Base-by-base conservation (phyloP, 768 basidiomycete genomes). In the Ramaria rubella region DNA sequence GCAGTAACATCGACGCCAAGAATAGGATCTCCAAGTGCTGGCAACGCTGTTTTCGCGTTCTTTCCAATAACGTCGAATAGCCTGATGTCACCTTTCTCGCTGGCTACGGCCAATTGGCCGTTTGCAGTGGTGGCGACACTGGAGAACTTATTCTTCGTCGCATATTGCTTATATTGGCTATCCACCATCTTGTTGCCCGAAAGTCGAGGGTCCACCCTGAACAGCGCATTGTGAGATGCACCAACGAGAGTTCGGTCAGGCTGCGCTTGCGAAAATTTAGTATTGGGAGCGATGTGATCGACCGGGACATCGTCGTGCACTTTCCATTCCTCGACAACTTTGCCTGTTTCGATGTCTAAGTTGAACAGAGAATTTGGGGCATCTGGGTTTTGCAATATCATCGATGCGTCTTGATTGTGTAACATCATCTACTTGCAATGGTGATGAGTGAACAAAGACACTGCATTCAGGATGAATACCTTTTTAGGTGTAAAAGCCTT, bases 311-410 rank as follows among this genome's bases (percentile, higher is more conserved):
- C 77, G 33, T 97, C 92, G 67, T 94, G 86, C n/a, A 99, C 85
- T 68, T 93, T 95, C 94, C 93, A 97, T 69, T 99, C 96, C 68
- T 99, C 96, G 21, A 98, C 92, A 27, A 99, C 85, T 71, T 96
- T 95, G 42, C 92, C 96, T 24, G 85, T 84, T 70, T 95, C 88
- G 59, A 99, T 81, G 72, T 99, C 96, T 80, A 98, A 83, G 61
- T 77, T 83, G 72, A 83, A 96, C 42, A 99, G 73, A 0, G 93
- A 85, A 64, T 91, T 82, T 3, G 87, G 84, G 36, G 92, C 82
- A 36, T 71, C 68, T 3, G 91, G 84, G 66, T 96, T 87, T 81
- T 90, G 90, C 55, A 99, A 68, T 53, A 99, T 73, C 94, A 99
- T 94, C 72, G 91, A 92, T 43, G 83, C 81, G 69, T 99, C 96